Conservation (phyloP, 176 grass and related monocot genomes). For the Aegilops longissima region DNA sequence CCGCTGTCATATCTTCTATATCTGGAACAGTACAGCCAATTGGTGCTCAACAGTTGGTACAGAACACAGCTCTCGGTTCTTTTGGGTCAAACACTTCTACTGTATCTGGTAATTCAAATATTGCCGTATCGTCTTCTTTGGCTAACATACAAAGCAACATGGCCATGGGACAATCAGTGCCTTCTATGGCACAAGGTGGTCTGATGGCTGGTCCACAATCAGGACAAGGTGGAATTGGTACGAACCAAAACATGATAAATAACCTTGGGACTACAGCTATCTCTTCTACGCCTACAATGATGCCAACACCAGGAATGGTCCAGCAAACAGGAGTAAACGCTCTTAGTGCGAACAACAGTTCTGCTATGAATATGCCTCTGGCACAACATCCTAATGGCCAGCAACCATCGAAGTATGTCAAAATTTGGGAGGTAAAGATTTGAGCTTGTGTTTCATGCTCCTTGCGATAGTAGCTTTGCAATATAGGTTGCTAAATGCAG, state of each 20-base stretch:
- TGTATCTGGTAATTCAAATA: slow-evolving; percentile 65
- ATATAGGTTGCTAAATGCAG: slow-evolving; percentile 19
- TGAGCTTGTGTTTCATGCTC: slow-evolving; percentile 1
- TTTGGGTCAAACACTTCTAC: slow-evolving; percentile 59
- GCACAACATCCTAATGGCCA: slow-evolving; percentile 64
- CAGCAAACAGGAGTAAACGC: slow-evolving; percentile 75
- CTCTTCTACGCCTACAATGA: slow-evolving; percentile 74
- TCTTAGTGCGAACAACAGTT: slow-evolving; percentile 61
- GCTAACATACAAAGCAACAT: slow-evolving; percentile 63
- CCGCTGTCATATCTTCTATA: slow-evolving; percentile 70
- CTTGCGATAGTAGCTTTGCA: slow-evolving; percentile 11
- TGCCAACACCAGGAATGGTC: slow-evolving; percentile 81
- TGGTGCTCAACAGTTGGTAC: slow-evolving; percentile 55
- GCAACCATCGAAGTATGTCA: slow-evolving; percentile 86
- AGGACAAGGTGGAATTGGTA: slow-evolving; percentile 69
- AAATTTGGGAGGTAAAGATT: slow-evolving; percentile 94
- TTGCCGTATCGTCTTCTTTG: slow-evolving; percentile 54
- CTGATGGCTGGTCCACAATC: slow-evolving; percentile 63
- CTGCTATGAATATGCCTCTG: slow-evolving; percentile 79
- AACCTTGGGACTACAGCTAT: slow-evolving; percentile 55
- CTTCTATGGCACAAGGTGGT: slow-evolving; percentile 65
- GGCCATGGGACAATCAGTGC: slow-evolving; percentile 55
- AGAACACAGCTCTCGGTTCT: slow-evolving; percentile 59
- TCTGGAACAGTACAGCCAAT: slow-evolving; percentile 59
- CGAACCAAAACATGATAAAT: slow-evolving; percentile 69